These are phyloP conservation scores for Wickerhamiella spandovensis DNA, from an alignment of 805 yeast genomes.

Conservation along the genomic window DNA sequence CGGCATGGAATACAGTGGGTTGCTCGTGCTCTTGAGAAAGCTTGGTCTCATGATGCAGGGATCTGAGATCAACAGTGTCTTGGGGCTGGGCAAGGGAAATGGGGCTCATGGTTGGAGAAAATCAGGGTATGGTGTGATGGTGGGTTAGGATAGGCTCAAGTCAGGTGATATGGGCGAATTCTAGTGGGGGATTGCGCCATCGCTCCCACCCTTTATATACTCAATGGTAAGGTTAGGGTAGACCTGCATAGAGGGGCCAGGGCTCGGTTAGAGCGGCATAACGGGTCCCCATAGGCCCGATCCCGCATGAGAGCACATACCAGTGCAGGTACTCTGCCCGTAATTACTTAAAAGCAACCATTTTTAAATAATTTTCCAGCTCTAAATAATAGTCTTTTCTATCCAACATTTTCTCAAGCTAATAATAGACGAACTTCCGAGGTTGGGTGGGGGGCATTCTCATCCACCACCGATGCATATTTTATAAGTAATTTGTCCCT, in stretches of 20 bases:
- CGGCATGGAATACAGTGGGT: not conserved
- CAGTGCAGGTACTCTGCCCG: no score
- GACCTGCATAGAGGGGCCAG: not conserved
- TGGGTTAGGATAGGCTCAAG: not conserved
- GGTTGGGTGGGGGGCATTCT: not conserved
- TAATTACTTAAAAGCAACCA: no score
- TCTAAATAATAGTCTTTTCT: not conserved
- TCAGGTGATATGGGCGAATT: slow-evolving; percentile 8
- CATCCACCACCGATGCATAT: slow-evolving; percentile 19
- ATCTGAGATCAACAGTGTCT: not conserved
- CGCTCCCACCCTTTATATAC: not conserved
- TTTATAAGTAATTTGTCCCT: slow-evolving; percentile 22
- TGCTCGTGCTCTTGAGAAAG: not conserved
- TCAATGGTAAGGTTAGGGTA: not conserved
- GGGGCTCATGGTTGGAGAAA: not conserved
- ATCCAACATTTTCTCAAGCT: not conserved
- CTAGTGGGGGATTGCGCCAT: slow-evolving; percentile 2
- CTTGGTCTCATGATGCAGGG: not conserved
- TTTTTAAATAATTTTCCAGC: not conserved
- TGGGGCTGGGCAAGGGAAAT: not conserved
- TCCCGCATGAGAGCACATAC: not conserved
- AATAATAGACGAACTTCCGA: not conserved
- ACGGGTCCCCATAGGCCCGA: not conserved
- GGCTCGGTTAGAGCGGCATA: not conserved
- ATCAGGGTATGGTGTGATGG: not conserved